Conservation (phyloP, 768 basidiomycete genomes). For the Termitomyces heimii region DNA sequence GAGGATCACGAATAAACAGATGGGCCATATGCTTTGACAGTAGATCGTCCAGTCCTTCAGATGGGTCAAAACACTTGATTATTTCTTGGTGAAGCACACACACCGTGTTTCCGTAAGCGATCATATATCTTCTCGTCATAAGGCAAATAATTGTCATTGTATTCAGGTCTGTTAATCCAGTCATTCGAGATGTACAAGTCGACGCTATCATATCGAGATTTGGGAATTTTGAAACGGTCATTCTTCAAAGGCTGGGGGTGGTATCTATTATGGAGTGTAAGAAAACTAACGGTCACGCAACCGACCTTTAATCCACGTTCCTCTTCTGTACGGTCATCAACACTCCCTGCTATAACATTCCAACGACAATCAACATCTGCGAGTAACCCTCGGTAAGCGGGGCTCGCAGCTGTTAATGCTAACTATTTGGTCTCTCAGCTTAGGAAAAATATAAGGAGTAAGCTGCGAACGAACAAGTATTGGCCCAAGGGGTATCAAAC, state of each 20-base stretch:
- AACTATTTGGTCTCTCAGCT: constrained; percentile 43
- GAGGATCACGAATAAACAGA: constrained; percentile 94
- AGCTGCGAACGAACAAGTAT: constrained; percentile 64
- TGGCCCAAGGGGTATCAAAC: constrained; percentile 91
- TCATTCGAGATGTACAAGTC: constrained; percentile 88
- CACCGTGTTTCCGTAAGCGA: constrained; percentile 74
- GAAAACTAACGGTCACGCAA: background rate
- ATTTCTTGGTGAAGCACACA: constrained; percentile 12
- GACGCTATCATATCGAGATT: constrained; percentile 96
- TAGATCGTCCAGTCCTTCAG: constrained; percentile 73
- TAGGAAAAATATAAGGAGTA: constrained; percentile 3
- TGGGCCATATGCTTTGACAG: constrained; percentile 92
- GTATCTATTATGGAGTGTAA: background rate
- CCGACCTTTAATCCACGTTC: constrained; percentile 83
- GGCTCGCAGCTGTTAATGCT: constrained; percentile 91
- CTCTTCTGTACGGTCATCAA: constrained; percentile 94
- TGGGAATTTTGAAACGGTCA: constrained; percentile 77
- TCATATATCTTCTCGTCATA: constrained; percentile 71
- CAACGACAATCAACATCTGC: constrained; percentile 97
- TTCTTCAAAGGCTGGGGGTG: constrained; percentile 64
- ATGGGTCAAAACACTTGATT: background rate
- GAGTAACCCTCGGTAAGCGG: constrained; percentile 90
- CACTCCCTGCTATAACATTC: constrained; percentile 98
- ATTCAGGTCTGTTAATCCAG: constrained; percentile 85
- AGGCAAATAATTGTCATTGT: constrained; percentile 84